Base-by-base conservation (phyloP, 768 basidiomycete species). In the Suillus americanus region DNA sequence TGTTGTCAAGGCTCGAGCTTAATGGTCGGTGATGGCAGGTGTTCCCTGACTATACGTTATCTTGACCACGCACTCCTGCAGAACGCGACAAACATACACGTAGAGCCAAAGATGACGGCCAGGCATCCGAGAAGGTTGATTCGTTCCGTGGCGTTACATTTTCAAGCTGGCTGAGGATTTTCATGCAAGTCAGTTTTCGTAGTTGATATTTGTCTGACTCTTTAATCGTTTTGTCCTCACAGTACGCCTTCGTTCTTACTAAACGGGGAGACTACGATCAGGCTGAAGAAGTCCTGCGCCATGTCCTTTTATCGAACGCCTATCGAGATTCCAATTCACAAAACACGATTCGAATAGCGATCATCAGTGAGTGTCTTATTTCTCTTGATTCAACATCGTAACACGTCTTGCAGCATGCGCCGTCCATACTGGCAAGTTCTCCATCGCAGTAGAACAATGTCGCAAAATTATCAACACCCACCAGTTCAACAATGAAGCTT, bases 401-500 rank as follows among this genome's bases (percentile, higher is more conserved):
- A 54, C 30, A 41, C 18, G 25, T 41, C 61, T 50, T 46, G 5
- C 70, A 97, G 95, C 94, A 1, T 93, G 91, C 71, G 89, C 89
- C 8, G 84, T 92, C 43, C 74, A 81, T 1, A 84, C 81, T 5
- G 79, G 85, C 59, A 83, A 86, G 13, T 85, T 84, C 70, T 70
- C 79, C 25, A 78, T 82, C 12, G 85, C 91, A 18, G 85, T 93
- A 18, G 90, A 93, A 65, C 90, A 93, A 70, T 84, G 84, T 38
- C 86, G 94, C 30, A 90, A 90, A 66, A 77, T 98, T 38, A 86
- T 92, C 63, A 87, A 84, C 38, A 77, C 79, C 0, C 81, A 94
- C 71, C 94, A 97, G 71, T 95, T 92, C 80, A 90, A 95, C 71
- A 91, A 94, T 61, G 94, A 96, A 48, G 90, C 94, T 0, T 78